phyloP scores from a whole-genome alignment of 2,329 filamentous ascomycete species.

The Bipolaris victoriae region DNA sequence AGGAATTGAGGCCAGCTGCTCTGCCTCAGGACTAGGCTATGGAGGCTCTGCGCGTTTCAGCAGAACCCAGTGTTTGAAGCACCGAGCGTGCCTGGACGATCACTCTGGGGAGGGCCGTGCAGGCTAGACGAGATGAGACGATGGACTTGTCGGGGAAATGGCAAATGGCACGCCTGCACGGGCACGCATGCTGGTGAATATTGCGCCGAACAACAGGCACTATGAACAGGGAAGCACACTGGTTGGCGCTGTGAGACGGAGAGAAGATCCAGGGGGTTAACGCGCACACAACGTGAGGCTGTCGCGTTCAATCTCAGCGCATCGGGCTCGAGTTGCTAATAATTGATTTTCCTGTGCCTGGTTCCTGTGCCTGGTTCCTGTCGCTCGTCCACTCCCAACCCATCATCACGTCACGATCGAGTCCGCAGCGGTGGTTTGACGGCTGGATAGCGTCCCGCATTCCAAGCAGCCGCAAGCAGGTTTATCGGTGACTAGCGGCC shows the following conservation, averaged over 20 bases:
- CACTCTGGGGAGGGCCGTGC: conserved; percentile 7
- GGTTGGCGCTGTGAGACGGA: background rate
- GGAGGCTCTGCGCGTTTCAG: conserved; percentile 17
- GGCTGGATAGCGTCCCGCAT: conserved; percentile 11
- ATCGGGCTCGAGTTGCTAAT: no score
- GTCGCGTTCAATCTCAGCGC: no score
- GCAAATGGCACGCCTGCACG: conserved; percentile 1
- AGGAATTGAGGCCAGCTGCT: background rate
- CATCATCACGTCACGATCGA: background rate
- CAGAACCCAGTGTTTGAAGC: conserved; percentile 3
- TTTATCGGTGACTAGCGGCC: conserved; percentile 16
- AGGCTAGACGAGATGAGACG: conserved; percentile 15
- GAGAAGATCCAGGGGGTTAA: background rate
- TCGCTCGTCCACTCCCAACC: background rate
- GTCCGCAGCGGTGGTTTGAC: background rate
- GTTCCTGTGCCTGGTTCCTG: background rate
- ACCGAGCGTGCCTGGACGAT: conserved; percentile 7
- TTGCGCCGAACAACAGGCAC: conserved; percentile 4
- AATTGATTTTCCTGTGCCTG: background rate
- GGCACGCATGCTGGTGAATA: background rate
- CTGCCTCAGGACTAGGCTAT: conserved; percentile 11
- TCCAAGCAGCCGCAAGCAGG: conserved; percentile 6
- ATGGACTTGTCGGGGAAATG: conserved; percentile 5
- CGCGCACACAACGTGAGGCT: background rate
- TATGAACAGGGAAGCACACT: conserved; percentile 1